phyloP scores from a whole-genome alignment of 768 basidiomycete genomes.

The Hirschioporus abietinus region DNA sequence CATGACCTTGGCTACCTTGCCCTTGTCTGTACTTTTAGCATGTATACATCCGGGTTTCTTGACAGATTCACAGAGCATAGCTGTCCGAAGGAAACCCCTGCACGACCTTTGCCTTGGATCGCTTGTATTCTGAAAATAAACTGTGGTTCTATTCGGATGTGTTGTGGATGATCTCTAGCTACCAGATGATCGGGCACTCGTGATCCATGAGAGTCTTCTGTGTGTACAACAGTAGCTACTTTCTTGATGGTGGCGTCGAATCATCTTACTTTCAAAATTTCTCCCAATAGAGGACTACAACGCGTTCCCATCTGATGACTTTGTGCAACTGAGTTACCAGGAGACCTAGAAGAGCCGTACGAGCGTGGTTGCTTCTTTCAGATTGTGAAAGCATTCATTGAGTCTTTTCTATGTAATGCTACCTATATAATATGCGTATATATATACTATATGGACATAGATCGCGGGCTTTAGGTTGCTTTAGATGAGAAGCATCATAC shows the following conservation, averaged over 20 bases:
- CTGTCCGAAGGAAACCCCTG: conserved; percentile 9
- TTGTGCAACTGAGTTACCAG: not conserved
- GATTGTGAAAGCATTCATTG: not conserved
- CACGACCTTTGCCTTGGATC: not conserved
- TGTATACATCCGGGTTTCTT: not conserved
- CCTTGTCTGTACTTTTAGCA: conserved; percentile 3
- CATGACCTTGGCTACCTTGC: not conserved
- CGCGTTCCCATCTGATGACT: conserved; percentile 4
- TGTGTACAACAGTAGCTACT: conserved; percentile 1
- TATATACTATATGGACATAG: not conserved
- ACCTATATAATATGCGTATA: not conserved
- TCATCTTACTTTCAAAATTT: conserved; percentile 5
- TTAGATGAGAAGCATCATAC: not conserved
- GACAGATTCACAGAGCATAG: conserved; percentile 5
- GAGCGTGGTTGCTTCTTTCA: not conserved
- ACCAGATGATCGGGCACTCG: not conserved
- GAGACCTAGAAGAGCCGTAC: not conserved
- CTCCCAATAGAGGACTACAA: conserved; percentile 2
- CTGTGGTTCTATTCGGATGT: conserved; percentile 17
- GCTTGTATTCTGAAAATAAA: conserved; percentile 19
- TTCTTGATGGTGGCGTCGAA: conserved; percentile 11
- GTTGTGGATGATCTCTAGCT: conserved; percentile 7
- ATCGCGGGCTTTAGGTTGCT: not conserved
- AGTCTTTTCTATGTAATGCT: not conserved
- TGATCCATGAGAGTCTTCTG: not conserved